Evolutionary conservation across 495 filamentous ascomycete genomes (phyloP), one percentile per base, ranked within the genome.

Genomic region (Penicillium antarcticum): DNA sequence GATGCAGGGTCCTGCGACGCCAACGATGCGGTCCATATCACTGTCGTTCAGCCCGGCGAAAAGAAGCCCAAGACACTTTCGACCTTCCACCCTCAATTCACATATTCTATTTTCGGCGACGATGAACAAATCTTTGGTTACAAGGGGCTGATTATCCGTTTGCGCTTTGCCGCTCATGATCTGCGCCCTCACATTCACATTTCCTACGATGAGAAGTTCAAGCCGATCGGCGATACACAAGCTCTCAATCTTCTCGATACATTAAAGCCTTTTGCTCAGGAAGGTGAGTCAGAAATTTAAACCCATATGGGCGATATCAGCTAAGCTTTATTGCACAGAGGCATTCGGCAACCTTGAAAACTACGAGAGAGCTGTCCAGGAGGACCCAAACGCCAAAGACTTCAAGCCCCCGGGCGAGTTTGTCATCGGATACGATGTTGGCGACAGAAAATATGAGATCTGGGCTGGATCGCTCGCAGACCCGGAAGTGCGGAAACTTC

Each of bases 41-140:
- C 86, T 9, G 69, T 95, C 38, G 76, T 91, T 35, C 76, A 79
- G 53, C 80, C 87, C 1, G 69, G 73, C 11, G 65, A 77, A 6
- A 62, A 74, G 32, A 79, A 76, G 49, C 73, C 80, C 16, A 80
- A 81, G 58, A 81, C 79, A 4, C 59, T 87, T 26, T 74, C 77
- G 16, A 78, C 75, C 46, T 97, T 97, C 70, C 79, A 88, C 50
- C 94, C 94, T 2, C 80, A 80, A 58, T 94, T 92, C 67, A 96
- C 91, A 16, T 96, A 96, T 66, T 73, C 87, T 0, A 87, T 99
- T 48, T 97, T 97, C 60, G 92, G 91, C 61, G 86, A 97, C 13
- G 85, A 89, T 0, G 91, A 99, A 71, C 75, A 73, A 13, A 92
- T 99, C 43, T 92, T 96, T 56, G 94, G 94, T 18, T 96, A 97